Evolutionary conservation across 2,329 filamentous ascomycete species (phyloP), one percentile per base, ranked within the genome.

Genomic region (Plectosphaerella plurivora): DNA sequence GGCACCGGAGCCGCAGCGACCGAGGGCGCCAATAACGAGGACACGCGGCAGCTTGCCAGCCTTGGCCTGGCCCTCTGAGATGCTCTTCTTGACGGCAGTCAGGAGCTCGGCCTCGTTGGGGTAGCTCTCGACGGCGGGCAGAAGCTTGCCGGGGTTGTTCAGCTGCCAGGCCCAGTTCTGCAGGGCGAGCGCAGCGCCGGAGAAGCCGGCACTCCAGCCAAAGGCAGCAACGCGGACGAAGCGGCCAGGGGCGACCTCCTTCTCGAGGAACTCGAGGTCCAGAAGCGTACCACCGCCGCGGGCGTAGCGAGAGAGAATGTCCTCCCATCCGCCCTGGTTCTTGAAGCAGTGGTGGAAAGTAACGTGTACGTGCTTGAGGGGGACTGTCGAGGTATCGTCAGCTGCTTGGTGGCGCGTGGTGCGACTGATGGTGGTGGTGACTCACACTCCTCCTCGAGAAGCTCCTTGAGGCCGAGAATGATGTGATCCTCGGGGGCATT

Each of bases 161-260:
- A 93, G 77, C 71, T 96, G 91, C 81, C 86, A 88, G 11, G 89
- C 83, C 89, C 92, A 96, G 45, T 85, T 83, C 79, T 91, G 81
- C 39, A 95, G 70, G 24, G 87, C 89, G 49, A 92, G 75, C 9
- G 88, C 88, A 41, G 87, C 81, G 35, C 86, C 84, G 5, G 87
- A 84, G 65, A 89, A 94, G 18, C 89, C 90, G 28, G 89, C 90
- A 55, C 86, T 82, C 69, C 85, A 89, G 14, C 86, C 81, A 61
- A 91, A 90, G 1, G 85, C 84, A 9, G 86, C 86, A 1, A 92
- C 85, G 55, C 89, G 75, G 16, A 41, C 47, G 20, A 49, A 49
- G 46, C 88, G 77, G 37, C 88, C 88, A 28, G 74, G 78, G 5
- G 47, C 35, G 14, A 46, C 41, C 57, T 86, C 81, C 60, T 95